Evolutionary conservation across 495 filamentous ascomycete genomes (phyloP), one percentile per base, ranked within the genome.

Genomic region (Podospora fimiseda): DNA sequence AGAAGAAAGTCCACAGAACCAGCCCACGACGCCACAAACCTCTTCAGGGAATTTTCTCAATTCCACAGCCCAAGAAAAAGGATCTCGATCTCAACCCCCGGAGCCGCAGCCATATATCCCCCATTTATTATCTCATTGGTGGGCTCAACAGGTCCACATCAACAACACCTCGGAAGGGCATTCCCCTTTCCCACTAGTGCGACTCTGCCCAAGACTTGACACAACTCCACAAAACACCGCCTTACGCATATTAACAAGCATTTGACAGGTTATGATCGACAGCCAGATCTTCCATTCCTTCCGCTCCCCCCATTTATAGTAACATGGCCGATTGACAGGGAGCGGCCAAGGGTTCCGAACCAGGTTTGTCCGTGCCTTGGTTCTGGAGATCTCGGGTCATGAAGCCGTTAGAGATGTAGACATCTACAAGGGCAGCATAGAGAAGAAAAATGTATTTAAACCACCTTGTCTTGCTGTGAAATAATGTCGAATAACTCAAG

Each of bases 291-390:
- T 15, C 22, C 44, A 23, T 21, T 47, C 22, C 1, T 47, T 14
- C 39, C 30, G 54, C 54, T 48, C 18, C 23, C 48, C 51, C 54
- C 54, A 13, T 6, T 51, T 56, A 36, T 13, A 56, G 54, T 52
- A 48, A 48, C 41, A 24, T 43, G 42, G 48, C 43, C 54, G 54
- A n/a, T 33, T 11, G 30, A 22, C 21, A 39, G 9, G 23, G 42
- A 42, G 37, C 54, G 54, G 54, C 48, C 43, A 47, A 56, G 49
- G 22, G n/a, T 52, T 33, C 54, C 43, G 43, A 56, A 52, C 20
- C n/a, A 52, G 54, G 13, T 9, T n/a, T 18, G 21, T 33, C n/a
- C 9, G 42, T 14, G n/a, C 16, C 23, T n/a, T 50, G 48, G 48
- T 49, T 49, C 22, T 27, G 14, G 14, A 14, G 23, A n/a, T 33